Evolutionary conservation across 1,284 basidiomycete genomes (phyloP), one percentile per base, ranked within the genome.

Genomic region (Cryptococcus jaspeensis): DNA sequence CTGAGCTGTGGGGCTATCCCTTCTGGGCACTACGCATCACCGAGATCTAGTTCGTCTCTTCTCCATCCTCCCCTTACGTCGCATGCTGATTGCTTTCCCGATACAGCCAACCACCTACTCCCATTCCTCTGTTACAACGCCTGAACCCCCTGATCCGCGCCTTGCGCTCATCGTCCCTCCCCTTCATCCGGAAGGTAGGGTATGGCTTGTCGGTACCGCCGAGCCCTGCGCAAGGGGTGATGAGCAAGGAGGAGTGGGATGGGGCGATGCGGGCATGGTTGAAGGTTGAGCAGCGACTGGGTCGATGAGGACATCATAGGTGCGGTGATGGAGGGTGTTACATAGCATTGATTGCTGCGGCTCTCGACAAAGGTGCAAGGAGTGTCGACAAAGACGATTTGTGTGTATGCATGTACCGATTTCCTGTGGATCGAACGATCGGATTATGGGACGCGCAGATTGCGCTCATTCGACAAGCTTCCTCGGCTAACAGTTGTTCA

Each of bases 11-110:
- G 59, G 69, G 70, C 9, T 73, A 67, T 55, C 71, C 71, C 1
- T 69, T 67, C 49, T 73, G 71, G 71, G 53, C 62, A 22, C 54
- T 73, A 20, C 63, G 71, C 20, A 65, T 73, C 38, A 67, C 70
- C 4, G 71, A 73, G 53, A 71, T 73, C 53, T 73, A 71, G 59
- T 65, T 45, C 51, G 62, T 57, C 22, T 32, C n/a, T n/a, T 12
- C 43, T 20, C n/a, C 13, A 38, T 25, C 32, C 28, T 40, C 32
- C 12, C 50, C 53, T n/a, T 11, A 35, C 25, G n/a, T 22, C n/a
- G 8, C 36, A 11, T 20, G 16, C 20, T 50, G 7, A 57, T 25
- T 36, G 13, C 40, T 9, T 25, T 18, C 47, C 15, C 35, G 20
- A 11, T 9, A 9, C 28, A 62, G 63, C 56, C 60, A 66, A 48